These are phyloP conservation scores for Larix kaempferi DNA, from an alignment of 75 land plant genomes.

Conservation along the genomic window DNA sequence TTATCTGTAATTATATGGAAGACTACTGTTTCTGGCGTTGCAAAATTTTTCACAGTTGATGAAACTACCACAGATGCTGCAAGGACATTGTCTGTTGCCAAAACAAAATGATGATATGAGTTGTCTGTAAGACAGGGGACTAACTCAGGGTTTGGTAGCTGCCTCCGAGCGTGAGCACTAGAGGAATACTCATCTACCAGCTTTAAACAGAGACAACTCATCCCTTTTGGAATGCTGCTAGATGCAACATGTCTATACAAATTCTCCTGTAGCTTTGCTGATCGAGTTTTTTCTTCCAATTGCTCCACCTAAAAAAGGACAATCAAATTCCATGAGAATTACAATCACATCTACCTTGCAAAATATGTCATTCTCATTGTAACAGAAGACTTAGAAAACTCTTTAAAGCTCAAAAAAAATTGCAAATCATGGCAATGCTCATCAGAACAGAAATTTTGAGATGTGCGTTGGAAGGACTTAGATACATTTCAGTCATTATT, in stretches of 20 bases:
- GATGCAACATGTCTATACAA: constrained; percentile 42
- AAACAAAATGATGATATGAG: constrained; percentile 16
- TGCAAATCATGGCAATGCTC: not conserved
- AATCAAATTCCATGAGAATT: not conserved
- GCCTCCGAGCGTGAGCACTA: constrained; percentile 31
- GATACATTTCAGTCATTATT: not conserved
- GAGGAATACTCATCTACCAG: constrained; percentile 45
- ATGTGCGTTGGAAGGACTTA: not conserved
- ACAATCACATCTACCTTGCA: not conserved
- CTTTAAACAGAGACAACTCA: constrained; percentile 40
- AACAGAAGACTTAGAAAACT: not conserved
- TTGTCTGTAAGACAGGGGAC: constrained; percentile 22
- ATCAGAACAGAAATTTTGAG: not conserved
- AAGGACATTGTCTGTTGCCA: constrained; percentile 24
- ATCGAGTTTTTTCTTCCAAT: constrained; percentile 7
- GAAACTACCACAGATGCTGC: constrained; percentile 78
- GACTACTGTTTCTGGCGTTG: constrained; percentile 50
- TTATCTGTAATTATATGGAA: constrained; percentile 77
- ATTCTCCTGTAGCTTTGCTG: constrained; percentile 45
- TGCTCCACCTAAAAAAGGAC: constrained; percentile 6
- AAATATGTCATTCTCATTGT: not conserved
- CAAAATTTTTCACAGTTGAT: constrained; percentile 52
- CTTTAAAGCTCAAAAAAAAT: not conserved
- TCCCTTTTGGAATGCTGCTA: constrained; percentile 43
- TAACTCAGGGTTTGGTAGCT: constrained; percentile 24